These are phyloP conservation scores for Teunomyces barrocoloradensis DNA, from an alignment of 805 yeast species.

Conservation along the genomic window DNA sequence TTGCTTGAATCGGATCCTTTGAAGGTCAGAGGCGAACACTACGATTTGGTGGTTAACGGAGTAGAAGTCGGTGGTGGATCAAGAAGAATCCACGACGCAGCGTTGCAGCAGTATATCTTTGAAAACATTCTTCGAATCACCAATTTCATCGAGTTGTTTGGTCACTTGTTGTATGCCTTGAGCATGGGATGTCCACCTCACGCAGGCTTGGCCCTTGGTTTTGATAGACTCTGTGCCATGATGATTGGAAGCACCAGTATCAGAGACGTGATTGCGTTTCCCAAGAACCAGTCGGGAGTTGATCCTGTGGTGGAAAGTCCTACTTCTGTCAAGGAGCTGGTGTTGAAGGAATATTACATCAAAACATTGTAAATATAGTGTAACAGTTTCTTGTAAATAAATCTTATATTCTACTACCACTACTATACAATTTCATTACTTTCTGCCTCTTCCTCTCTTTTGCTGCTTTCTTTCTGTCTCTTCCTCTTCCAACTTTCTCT, in stretches of 20 bases:
- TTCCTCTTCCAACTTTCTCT: slow-evolving; percentile 21
- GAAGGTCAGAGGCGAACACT: slow-evolving; percentile 81
- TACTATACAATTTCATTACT: not conserved
- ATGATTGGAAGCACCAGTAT: slow-evolving; percentile 72
- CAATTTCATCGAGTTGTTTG: slow-evolving; percentile 65
- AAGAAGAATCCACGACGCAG: slow-evolving; percentile 86
- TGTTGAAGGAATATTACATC: slow-evolving; percentile 56
- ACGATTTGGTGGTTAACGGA: slow-evolving; percentile 91
- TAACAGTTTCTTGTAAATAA: not conserved
- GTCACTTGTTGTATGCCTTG: slow-evolving; percentile 80
- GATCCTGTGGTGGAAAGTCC: slow-evolving; percentile 92
- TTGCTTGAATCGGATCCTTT: slow-evolving; percentile 54
- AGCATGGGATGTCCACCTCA: slow-evolving; percentile 97
- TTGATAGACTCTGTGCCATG: slow-evolving; percentile 93
- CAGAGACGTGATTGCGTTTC: slow-evolving; percentile 93
- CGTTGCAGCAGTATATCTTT: slow-evolving; percentile 71
- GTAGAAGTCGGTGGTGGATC: slow-evolving; percentile 98
- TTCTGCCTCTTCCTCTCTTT: slow-evolving; percentile 8
- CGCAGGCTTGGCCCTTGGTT: slow-evolving; percentile 95
- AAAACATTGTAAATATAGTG: slow-evolving; percentile 1
- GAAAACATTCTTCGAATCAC: slow-evolving; percentile 57
- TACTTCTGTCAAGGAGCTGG: slow-evolving; percentile 50
- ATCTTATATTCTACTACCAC: slow-evolving; percentile 3
- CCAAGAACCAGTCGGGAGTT: slow-evolving; percentile 83
- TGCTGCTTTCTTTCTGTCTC: slow-evolving; percentile 1